Conservation (phyloP, 257 asterid species). For the Solanum habrochaites region DNA sequence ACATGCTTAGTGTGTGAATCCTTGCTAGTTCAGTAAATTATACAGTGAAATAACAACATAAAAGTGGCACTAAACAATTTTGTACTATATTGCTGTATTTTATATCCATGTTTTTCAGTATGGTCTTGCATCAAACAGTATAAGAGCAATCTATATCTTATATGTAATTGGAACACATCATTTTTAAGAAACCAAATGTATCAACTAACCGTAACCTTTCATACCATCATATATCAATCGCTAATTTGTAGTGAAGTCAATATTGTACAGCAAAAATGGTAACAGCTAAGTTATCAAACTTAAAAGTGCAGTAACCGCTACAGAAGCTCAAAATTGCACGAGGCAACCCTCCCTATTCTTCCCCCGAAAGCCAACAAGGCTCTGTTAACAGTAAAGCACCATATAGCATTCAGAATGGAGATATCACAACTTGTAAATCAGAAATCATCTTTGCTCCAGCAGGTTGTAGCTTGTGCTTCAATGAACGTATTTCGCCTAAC, state of each 20-base stretch:
- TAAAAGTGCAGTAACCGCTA: not conserved
- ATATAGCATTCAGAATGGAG: not conserved
- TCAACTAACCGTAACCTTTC: not conserved
- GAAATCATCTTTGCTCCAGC: not conserved
- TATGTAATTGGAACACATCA: not conserved
- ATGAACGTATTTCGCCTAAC: not conserved
- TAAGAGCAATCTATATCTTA: not conserved
- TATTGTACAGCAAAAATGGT: not conserved
- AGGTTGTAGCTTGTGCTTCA: not conserved
- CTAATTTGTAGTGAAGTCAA: not conserved
- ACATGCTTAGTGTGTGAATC: not conserved
- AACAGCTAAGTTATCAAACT: not conserved
- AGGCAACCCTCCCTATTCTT: not conserved
- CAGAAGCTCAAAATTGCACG: not conserved
- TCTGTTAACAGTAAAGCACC: not conserved
- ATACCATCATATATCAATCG: not conserved
- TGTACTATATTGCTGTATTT: not conserved
- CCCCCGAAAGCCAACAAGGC: not conserved
- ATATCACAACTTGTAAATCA: not conserved
- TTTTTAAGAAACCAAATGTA: not conserved
- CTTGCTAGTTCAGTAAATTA: not conserved
- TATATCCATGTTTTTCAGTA: not conserved
- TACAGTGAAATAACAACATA: not conserved
- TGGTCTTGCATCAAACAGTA: not conserved
- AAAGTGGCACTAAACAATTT: not conserved